Evolutionary conservation across 1,284 basidiomycete genomes (phyloP), one percentile per base, ranked within the genome.

Genomic region (Coriolopsis trogii): DNA sequence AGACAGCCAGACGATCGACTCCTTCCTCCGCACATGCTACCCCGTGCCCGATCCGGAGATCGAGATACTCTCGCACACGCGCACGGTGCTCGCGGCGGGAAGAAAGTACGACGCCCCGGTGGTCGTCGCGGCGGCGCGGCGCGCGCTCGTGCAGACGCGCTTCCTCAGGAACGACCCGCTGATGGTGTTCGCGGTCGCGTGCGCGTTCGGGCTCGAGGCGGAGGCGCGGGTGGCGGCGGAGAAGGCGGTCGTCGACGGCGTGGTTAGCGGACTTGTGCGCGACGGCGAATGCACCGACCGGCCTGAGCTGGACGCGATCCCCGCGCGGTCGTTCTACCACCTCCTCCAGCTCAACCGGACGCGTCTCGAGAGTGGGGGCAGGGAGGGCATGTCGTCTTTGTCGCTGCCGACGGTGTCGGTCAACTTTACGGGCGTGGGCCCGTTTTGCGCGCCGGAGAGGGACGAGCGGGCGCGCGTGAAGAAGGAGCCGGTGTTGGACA

Each of bases 161-260:
- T 25, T 47, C 15, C 15, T 51, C 20, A n/a, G 33, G 13, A 8
- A 37, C 9, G 18, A 73, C 15, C 66, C 76, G 0, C 44, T 73
- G 21, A 61, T 61, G 10, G 46, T 70, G 3, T 73, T 72, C 46
- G 67, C 68, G 4, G 62, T 75, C 40, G 69, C 69, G 10, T 59
- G 66, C 48, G 60, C 59, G 9, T 63, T 67, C 40, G 54, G 51
- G 4, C 60, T 73, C 26, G 56, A 63, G 33, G 43, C 30, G 10
- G 49, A 56, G 26, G 49, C 58, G 5, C 33, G 26, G 31, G 24
- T 25, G 6, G 55, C 54, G 0, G 53, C 58, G 2, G 31, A 52
- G 16, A 39, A 9, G 20, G 45, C 51, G 4, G 36, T 41, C 10
- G 16, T 44, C 23, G 26, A 28, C 33, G 15, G 16, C 18, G 25